These are phyloP conservation scores for Aleurites moluccanus DNA, from an alignment of 441 rosid species.

Conservation along the genomic window DNA sequence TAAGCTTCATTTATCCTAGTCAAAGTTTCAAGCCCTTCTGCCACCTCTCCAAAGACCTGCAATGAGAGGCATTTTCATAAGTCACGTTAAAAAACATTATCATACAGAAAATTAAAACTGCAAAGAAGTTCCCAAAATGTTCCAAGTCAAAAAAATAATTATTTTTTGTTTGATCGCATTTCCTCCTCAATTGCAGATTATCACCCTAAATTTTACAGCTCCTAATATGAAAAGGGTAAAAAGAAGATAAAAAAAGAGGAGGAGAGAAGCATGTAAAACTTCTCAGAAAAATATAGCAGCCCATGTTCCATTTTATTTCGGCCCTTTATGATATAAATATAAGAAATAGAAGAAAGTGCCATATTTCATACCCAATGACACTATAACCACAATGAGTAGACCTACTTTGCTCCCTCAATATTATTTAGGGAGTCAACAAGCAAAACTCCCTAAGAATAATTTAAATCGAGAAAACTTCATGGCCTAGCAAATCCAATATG, in stretches of 20 bases:
- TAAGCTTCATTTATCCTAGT: conserved; percentile 87
- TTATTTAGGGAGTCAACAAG: background rate
- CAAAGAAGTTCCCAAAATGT: background rate
- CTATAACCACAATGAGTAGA: background rate
- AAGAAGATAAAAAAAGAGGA: no score
- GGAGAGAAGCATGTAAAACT: no score
- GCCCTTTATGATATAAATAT: background rate
- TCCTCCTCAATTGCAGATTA: background rate
- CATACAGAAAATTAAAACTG: background rate
- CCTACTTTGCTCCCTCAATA: background rate
- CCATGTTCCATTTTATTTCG: background rate
- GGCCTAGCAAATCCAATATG: background rate
- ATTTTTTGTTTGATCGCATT: background rate
- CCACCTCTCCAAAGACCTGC: conserved; percentile 95
- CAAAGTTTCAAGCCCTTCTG: conserved; percentile 89
- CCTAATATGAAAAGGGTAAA: no score
- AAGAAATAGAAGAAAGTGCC: background rate
- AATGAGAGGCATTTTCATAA: conserved; percentile 7
- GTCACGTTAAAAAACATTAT: background rate
- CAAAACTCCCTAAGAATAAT: background rate
- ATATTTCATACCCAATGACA: background rate
- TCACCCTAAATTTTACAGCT: no score
- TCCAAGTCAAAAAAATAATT: background rate
- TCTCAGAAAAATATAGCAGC: no score
- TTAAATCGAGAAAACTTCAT: background rate